Evolutionary conservation across 2,329 filamentous ascomycete species (phyloP), one percentile per base, ranked within the genome.

Genomic region (Aspergillus melleus): DNA sequence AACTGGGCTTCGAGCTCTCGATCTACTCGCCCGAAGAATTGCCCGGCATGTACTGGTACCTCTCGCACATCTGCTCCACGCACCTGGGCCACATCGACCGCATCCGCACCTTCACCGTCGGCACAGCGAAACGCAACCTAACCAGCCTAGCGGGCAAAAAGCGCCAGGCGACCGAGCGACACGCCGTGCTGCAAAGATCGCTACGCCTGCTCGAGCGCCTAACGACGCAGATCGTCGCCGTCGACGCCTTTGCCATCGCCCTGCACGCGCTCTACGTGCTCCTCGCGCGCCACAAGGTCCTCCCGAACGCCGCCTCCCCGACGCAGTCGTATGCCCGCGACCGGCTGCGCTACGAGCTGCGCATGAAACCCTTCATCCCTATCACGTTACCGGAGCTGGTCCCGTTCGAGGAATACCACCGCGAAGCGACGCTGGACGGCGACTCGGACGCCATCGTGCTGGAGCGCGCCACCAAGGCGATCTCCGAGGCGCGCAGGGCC

Each of bases 1-100:
- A 97, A 71, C 86, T 97, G 32, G 95, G 96, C 12, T 98, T 99
- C 74, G 95, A 99, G 76, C 87, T 97, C 12, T 89, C 94, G 49
- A 86, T 96, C 10, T 98, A 98, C 75, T 88, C 94, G 55, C 83
- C 87, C 0, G 90, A 96, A 73, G 95, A 99, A 74, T 82, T 95
- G 10, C 85, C 88, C 0, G 88, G 87, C 24, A 96, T 97, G 90
- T 98, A 98, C 75, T 95, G 90, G 87, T 92, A 96, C 73, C 79
- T 96, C 63, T 86, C 90, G 66, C 86, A 91, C 77, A 79, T 96
- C 60, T 81, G 90, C 70, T 84, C 88, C 71, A 86, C 89, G 57
- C 81, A 89, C 62, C 77, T 86, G 50, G 83, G 87, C 70, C 86
- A 97, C 68, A 78, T 90, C 24, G 88, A 92, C 66, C 85, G 90